These are phyloP conservation scores for Paecilomyces variotii DNA, from an alignment of 2,329 filamentous ascomycete genomes.

Conservation along the genomic window DNA sequence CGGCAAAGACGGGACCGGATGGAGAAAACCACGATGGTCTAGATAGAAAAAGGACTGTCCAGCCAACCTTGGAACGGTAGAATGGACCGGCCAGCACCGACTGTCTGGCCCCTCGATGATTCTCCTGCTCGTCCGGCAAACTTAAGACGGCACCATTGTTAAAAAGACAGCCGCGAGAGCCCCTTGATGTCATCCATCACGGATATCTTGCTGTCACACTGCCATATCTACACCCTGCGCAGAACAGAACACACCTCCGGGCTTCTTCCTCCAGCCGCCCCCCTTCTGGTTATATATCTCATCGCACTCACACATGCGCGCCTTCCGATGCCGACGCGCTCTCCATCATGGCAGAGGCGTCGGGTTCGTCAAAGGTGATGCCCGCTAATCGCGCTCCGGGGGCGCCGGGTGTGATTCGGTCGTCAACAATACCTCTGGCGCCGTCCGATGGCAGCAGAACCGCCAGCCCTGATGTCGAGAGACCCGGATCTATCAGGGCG, in stretches of 20 bases:
- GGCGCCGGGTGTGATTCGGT: slow-evolving; percentile 12
- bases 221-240: slow-evolving; percentile 9
- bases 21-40: background rate
- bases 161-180: slow-evolving; percentile 1
- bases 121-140: background rate
- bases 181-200: slow-evolving; percentile 21
- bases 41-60: background rate
- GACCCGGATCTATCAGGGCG: slow-evolving; percentile 11
- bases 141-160: background rate
- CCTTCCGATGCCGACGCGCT: slow-evolving; percentile 6
- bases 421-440: slow-evolving; percentile 17
- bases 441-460: slow-evolving; percentile 1
- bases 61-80: background rate
- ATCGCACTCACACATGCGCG: slow-evolving; percentile 15
- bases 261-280: slow-evolving; percentile 1
- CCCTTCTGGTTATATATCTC: background rate
- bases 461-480: slow-evolving; percentile 8
- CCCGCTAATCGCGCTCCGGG: slow-evolving; percentile 9
- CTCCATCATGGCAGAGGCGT: slow-evolving; percentile 25
- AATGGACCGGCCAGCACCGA: background rate
- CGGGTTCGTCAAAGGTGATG: slow-evolving; percentile 15
- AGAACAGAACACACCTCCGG: background rate
- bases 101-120: background rate
- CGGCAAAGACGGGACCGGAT: background rate
- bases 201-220: background rate